phyloP scores from a whole-genome alignment of 2,329 filamentous ascomycete genomes.

The Botrytis elliptica region DNA sequence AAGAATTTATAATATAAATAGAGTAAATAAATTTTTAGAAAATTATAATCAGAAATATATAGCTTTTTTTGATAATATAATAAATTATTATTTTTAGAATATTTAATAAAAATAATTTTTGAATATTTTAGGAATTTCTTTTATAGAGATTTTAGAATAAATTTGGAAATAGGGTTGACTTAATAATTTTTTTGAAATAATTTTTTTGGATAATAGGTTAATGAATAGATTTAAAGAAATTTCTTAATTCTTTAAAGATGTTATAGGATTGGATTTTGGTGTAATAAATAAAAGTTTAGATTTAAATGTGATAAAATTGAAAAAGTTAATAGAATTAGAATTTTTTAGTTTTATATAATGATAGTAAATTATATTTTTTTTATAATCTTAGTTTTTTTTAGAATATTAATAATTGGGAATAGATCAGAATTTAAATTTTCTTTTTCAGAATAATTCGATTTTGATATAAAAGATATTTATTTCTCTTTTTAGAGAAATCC shows the following conservation, averaged over 20 bases:
- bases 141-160: too few relatives aligned
- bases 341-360: too few relatives aligned
- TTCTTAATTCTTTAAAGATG: fast-evolving
- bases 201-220: fast-evolving
- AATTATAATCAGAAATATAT: too few relatives aligned
- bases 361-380: too few relatives aligned
- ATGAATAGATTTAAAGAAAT: fast-evolving
- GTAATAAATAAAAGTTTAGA: fast-evolving
- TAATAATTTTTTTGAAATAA: fast-evolving
- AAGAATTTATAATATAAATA: fast-evolving
- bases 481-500: fast-evolving
- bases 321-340: fast-evolving
- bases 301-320: too few relatives aligned
- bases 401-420: fast-evolving
- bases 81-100: fast-evolving
- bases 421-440: fast-evolving
- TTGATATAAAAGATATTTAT: too few relatives aligned
- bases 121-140: fast-evolving
- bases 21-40: fast-evolving
- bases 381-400: fast-evolving
- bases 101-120: fast-evolving
- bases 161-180: fast-evolving
- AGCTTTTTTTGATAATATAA: too few relatives aligned
- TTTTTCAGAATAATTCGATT: fast-evolving
- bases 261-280: fast-evolving